Percentiles rank a stretch among this genome's conserved stretches.
These are phyloP conservation scores for Saksenaea vasiformis DNA, from an alignment of 371 early-diverging fungal genomes.

Conservation along the genomic window DNA sequence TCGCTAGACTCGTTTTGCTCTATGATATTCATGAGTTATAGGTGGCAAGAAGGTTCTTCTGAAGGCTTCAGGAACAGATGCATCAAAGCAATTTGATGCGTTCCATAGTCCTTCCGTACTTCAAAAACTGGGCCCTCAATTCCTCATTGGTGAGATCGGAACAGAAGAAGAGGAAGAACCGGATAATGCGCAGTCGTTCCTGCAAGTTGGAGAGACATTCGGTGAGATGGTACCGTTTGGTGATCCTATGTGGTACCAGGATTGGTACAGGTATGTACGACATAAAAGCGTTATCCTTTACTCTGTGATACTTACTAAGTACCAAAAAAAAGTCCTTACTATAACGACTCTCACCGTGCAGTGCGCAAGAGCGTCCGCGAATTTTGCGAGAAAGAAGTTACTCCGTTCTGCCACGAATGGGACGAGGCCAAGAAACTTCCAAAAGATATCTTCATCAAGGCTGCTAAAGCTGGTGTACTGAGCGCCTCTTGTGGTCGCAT, in stretches of 20 bases:
- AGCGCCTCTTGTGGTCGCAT: conserved; percentile 42
- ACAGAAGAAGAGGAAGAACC: conserved; percentile 10
- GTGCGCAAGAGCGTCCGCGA: conserved; percentile 51
- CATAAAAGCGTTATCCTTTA: background rate
- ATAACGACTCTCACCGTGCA: conserved; percentile 61
- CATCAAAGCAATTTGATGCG: conserved; percentile 79
- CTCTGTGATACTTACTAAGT: background rate
- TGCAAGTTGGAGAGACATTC: conserved; percentile 25
- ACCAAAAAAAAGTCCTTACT: conserved; percentile 41
- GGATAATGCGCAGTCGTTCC: conserved; percentile 4
- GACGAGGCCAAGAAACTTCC: conserved; percentile 65
- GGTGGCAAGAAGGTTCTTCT: conserved; percentile 57
- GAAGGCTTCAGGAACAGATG: conserved; percentile 78
- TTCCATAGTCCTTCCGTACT: conserved; percentile 67
- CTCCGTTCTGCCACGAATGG: conserved; percentile 68
- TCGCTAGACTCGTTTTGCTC: background rate
- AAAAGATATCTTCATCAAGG: conserved; percentile 52
- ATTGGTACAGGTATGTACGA: conserved; percentile 23
- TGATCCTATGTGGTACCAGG: conserved; percentile 72
- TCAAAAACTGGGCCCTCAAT: conserved; percentile 45
- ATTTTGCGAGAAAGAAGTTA: conserved; percentile 65
- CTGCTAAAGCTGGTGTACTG: conserved; percentile 61
- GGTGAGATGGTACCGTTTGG: conserved; percentile 60
- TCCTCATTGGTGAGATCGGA: conserved; percentile 49
- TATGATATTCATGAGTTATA: background rate